Evolutionary conservation across 148 eudicot species (phyloP), one percentile per base, ranked within the genome.

Genomic region (Rhododendron ovatum): DNA sequence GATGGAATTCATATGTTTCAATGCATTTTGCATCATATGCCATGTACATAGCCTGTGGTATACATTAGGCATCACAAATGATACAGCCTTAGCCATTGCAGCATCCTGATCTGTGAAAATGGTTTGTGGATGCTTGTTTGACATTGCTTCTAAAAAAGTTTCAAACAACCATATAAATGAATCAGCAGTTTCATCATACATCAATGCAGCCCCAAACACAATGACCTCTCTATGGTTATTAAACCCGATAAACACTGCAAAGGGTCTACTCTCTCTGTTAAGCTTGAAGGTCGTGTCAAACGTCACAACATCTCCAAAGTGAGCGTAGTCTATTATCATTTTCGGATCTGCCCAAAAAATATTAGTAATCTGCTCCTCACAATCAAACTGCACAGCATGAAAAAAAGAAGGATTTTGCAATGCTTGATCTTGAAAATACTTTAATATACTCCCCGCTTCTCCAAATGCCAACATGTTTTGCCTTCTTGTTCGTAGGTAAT

Each of bases 71-170:
- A 39, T 39, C 41, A 39, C 41, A 39, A 0, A 39, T 39, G 41
- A 39, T 39, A 39, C 0, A 39, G 6, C 41, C 5, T 39, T 39
- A 39, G 41, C 41, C 41, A 39, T 39, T 39, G 41, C 41, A 39
- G 41, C 41, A 39, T 39, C 41, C 6, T 39, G 41, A 39, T 39
- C 5, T 39, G 41, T 39, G 41, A 39, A 0, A 39, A 39, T 39
- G 41, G 41, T 39, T 39, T 39, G 41, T 39, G 41, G 41, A 39
- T n/a, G 7, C 37, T 71, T 71, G 37, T 71, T 71, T n/a, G 82
- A 80, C 59, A 80, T 80, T 45, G 82, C 82, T 20, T 81, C 43
- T 20, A 81, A 81, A 33, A 81, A 81, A 15, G 65, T 81, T 15
- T 81, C 7, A 47, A 81, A 55, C 76, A 71, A 71, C 35, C 37